Evolutionary conservation across 495 filamentous ascomycete genomes (phyloP), one percentile per base, ranked within the genome.

Genomic region (Penicillium arizonense): DNA sequence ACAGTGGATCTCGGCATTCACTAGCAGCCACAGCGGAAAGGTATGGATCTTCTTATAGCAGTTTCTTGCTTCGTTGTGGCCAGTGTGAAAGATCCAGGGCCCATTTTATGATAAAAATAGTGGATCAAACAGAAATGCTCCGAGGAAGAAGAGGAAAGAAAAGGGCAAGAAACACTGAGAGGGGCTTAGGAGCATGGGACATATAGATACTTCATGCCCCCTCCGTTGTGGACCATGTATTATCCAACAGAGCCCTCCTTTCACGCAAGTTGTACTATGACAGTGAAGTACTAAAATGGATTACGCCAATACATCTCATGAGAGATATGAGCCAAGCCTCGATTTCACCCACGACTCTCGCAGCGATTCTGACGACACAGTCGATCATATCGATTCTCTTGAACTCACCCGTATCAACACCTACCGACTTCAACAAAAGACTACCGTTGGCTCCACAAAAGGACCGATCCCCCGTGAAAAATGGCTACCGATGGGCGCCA

Each of bases 401-500:
- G 59, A 62, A 44, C 48, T 67, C 11, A 54, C 63, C 13, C 55
- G 63, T 2, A 69, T 69, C 56, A 58, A 69, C 40, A 69, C 63
- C 1, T 67, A 59, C 40, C 62, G 64, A 24, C 50, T 68, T 9
- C 67, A 68, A 40, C 64, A 70, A 23, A 64, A 61, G 21, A 49
- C 52, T 8, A 67, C 67, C 0, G 56, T 67, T 23, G 67, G 64
- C 8, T 70, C 67, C 14, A 63, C 28, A 9, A 50, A 58, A 11
- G 64, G 62, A 16, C 63, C 57, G 11, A 47, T 36, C n/a, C 59
- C 64, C 8, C 60, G 53, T 23, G 62, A 66, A 9, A 53, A 48
- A 51, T 64, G 62, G 64, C 61, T 69, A 16, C 53, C 67, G 1
- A 58, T 72, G 54, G 69, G 69, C 1, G 63, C 59, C 4, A 68